phyloP scores from a whole-genome alignment of 495 filamentous ascomycete species.

The Viridothelium virens region DNA sequence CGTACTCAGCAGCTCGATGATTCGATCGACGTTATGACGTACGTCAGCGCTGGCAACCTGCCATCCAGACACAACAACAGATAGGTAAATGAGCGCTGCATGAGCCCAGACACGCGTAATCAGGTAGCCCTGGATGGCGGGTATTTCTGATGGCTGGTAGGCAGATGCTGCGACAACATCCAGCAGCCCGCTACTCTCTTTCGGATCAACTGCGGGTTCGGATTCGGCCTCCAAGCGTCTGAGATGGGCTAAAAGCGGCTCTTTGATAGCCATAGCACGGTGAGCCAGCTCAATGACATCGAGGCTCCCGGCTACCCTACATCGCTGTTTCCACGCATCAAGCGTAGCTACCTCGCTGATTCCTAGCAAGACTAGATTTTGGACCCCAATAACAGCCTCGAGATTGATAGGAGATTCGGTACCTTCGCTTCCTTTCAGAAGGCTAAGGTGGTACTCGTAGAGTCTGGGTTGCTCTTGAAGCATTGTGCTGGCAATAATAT shows the following conservation, averaged over 20 bases:
- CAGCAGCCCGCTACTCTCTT: conserved; percentile 14
- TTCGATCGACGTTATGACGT: conserved; percentile 31
- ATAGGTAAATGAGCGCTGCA: conserved; percentile 43
- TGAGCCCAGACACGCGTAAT: conserved; percentile 43
- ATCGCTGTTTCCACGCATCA: conserved; percentile 45
- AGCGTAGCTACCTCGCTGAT: conserved; percentile 44
- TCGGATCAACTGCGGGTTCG: conserved; percentile 2
- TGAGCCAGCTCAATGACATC: conserved; percentile 41
- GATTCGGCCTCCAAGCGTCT: conserved; percentile 24
- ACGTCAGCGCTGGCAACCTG: conserved; percentile 41
- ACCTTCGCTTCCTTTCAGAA: conserved; percentile 28
- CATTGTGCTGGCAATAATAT: conserved; percentile 43
- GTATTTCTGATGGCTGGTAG: conserved; percentile 2
- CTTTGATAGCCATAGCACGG: conserved; percentile 38
- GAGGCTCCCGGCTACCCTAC: conserved; percentile 37
- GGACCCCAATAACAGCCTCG: conserved; percentile 37
- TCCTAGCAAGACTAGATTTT: conserved; percentile 43
- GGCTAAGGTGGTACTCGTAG: conserved; percentile 34
- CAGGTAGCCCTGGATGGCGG: conserved; percentile 18
- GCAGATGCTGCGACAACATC: conserved; percentile 16
- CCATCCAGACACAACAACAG: conserved; percentile 47
- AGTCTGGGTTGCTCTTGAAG: conserved; percentile 39
- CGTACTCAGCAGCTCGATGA: conserved; percentile 31
- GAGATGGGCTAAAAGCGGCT: conserved; percentile 31
- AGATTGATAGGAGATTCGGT: conserved; percentile 34